Evolutionary conservation across 192 early-diverging fungal genomes (phyloP), one percentile per base, ranked within the genome.

Genomic region (Coemansia sp.): DNA sequence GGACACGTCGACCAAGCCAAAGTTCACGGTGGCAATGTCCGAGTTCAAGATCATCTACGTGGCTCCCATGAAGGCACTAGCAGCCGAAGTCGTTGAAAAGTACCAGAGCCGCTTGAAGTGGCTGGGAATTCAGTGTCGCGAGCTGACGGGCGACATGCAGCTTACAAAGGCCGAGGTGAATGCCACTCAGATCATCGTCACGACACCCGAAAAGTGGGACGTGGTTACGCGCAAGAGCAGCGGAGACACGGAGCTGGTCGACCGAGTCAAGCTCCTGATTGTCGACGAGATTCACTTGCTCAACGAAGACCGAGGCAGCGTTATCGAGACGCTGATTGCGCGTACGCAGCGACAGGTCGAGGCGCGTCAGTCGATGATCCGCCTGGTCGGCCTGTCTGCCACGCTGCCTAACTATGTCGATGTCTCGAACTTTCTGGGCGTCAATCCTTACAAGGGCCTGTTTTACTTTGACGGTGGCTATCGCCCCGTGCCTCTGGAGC

Each of bases 171-270:
- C 92, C 3, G 96, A 99, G 79, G 92, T 99, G 30, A 85, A 84
- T 30, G 88, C 87, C 21, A 99, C 96, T 3, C 96, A 99, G 77
- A 95, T 99, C 69, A 95, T 99, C 78, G 96, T 99, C 30, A 98
- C 96, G 6, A 99, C 98, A 1, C 98, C 98, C 0, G 98, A 99
- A 76, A 99, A 98, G 63, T 99, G 98, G 98, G 98, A 99, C 84
- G 98, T 98, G 11, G 95, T 99, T 10, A 99, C 98, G 21, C 89
- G 98, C 66, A 99, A 99, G 76, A 87, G 90, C 42, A 92, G 89
- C 17, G 96, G 98, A 23, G 98, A 99, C 85, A 92, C 89, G 13
- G 96, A 98, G 67, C 86, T 99, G 10, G 88, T 85, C 16, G 85
- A 94, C 71, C 95, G 98, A 96, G 94, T 99, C 21, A 91, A 94